These are phyloP conservation scores for Coemansia sp. DNA, from an alignment of 192 early-diverging fungal genomes.

Conservation along the genomic window DNA sequence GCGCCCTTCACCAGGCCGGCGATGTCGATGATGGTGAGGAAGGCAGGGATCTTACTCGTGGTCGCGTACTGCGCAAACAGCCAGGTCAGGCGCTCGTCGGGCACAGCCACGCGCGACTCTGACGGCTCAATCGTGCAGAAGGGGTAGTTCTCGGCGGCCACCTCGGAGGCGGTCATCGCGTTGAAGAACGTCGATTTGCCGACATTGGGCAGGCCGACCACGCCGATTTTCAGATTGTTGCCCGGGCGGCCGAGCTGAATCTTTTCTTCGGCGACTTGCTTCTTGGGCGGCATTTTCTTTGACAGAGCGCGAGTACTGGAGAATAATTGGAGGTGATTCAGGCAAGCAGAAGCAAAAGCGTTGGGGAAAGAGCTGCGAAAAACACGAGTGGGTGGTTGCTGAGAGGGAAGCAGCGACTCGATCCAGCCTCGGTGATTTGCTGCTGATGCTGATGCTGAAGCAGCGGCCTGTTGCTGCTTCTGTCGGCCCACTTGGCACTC, in stretches of 20 bases:
- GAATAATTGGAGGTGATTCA: conserved; percentile 11
- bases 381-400: background rate
- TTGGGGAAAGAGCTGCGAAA: background rate
- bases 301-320: background rate
- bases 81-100: conserved; percentile 90
- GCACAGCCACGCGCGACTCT: conserved; percentile 90
- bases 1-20: conserved; percentile 97
- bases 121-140: conserved; percentile 97
- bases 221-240: conserved; percentile 92
- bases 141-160: conserved; percentile 92
- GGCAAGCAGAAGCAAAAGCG: background rate
- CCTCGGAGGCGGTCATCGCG: conserved; percentile 72
- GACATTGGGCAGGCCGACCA: conserved; percentile 98
- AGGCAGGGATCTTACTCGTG: conserved; percentile 68
- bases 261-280: conserved; percentile 74
- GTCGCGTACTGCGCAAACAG: conserved; percentile 72
- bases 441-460: background rate
- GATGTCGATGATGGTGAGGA: conserved; percentile 95
- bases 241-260: conserved; percentile 77
- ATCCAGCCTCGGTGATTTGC: background rate
- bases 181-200: conserved; percentile 92
- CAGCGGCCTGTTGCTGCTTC: no score
- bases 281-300: conserved; percentile 80
- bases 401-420: no score
- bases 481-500: background rate